Conservation (phyloP, 768 basidiomycete genomes). For the Kwoniella shandongensis region DNA sequence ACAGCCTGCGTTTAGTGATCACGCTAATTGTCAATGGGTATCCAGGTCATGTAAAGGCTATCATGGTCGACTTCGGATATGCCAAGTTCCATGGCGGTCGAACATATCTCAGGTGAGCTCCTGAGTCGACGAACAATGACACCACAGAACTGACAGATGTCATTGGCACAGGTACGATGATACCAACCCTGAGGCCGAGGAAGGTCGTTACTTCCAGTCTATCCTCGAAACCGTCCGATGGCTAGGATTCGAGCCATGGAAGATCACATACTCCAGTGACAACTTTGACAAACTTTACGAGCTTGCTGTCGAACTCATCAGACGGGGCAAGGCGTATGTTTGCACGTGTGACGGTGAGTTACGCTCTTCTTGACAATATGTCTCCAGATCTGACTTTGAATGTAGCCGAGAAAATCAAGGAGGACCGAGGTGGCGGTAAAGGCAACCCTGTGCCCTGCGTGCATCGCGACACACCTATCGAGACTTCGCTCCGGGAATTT, state of each 20-base stretch:
- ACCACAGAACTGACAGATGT: slow-evolving; percentile 6
- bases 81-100: slow-evolving; percentile 90
- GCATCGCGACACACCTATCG: slow-evolving; percentile 82
- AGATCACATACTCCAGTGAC: slow-evolving; percentile 98
- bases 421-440: slow-evolving; percentile 76
- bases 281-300: slow-evolving; percentile 86
- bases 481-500: slow-evolving; percentile 84
- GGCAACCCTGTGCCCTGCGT: slow-evolving; percentile 77
- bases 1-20: neutral
- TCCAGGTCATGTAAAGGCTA: slow-evolving; percentile 90
- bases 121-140: too few species aligned
- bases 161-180: slow-evolving; percentile 71
- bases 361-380: neutral
- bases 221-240: slow-evolving; percentile 93
- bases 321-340: slow-evolving; percentile 88
- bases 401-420: slow-evolving; percentile 86
- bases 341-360: slow-evolving; percentile 90
- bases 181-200: slow-evolving; percentile 98
- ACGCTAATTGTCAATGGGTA: neutral
- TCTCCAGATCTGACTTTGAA: neutral
- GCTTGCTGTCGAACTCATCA: slow-evolving; percentile 82
- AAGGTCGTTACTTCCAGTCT: slow-evolving; percentile 91
- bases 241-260: slow-evolving; percentile 97
- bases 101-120: slow-evolving; percentile 70
- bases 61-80: slow-evolving; percentile 98